Conservation (phyloP, 768 basidiomycete species). For the Lentinula boryana region DNA sequence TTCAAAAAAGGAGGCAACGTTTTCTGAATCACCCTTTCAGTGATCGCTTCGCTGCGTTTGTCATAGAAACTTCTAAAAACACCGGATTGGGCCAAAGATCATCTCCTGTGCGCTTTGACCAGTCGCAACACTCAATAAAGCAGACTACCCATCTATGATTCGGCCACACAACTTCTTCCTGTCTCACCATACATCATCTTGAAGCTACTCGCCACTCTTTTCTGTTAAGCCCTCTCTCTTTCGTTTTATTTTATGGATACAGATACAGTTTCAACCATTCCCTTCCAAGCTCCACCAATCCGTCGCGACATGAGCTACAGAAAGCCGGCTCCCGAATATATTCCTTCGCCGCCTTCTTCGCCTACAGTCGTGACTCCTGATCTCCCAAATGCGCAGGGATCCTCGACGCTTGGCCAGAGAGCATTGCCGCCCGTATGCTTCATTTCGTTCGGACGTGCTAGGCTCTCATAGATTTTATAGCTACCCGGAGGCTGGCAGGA, state of each 20-base stretch:
- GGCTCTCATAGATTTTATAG: slow-evolving; percentile 21
- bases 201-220: slow-evolving; percentile 4
- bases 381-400: slow-evolving; percentile 16
- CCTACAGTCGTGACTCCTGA: slow-evolving; percentile 26
- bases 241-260: slow-evolving; percentile 1
- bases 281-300: not conserved
- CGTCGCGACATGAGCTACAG: slow-evolving; percentile 53
- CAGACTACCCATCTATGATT: not conserved
- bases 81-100: not conserved
- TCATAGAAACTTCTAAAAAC: not conserved
- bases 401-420: slow-evolving; percentile 10
- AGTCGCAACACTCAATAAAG: not conserved
- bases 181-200: not conserved
- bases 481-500: slow-evolving; percentile 22
- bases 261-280: not conserved
- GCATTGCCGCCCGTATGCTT: slow-evolving; percentile 12
- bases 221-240: not conserved
- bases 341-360: slow-evolving; percentile 56
- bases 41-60: not conserved
- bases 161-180: not conserved
- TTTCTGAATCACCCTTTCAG: not conserved
- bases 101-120: not conserved
- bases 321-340: slow-evolving; percentile 64
- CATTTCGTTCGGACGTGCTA: slow-evolving; percentile 1
- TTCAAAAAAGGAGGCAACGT: not conserved